Evolutionary conservation across 176 grass and related monocot genomes (phyloP), one percentile per base, ranked within the genome.

Genomic region (Hordeum marinum): DNA sequence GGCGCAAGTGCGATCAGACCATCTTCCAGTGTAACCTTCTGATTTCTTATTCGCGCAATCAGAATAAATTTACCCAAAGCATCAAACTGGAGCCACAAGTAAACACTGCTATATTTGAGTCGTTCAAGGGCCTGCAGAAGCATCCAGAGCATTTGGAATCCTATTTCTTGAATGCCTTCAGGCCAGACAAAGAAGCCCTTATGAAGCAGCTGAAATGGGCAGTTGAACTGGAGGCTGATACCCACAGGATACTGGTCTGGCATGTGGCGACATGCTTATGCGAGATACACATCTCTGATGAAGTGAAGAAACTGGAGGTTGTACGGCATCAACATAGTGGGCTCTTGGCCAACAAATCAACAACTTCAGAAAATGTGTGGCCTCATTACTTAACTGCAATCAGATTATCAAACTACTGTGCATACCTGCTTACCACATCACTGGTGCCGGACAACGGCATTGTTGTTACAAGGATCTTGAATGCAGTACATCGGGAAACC

Each of bases 281-380:
- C 1, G 52, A 86, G 66, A 63, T 86, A 5, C 0, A 86, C 1
- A 1, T 32, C 26, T 52, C 61, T 4, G 27, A 10, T 3, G 7
- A 68, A 50, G 63, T 4, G 1, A 1, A 0, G 0, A 3, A 11
- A 0, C 3, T 1, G 1, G 35, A n/a, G 61, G 9, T 1, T 18
- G 0, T 26, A 0, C 0, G 0, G 40, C 17, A 14, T 1, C 0
- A 1, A 18, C n/a, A n/a, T n/a, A 0, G 3, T 1, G 24, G 6
- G 6, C 11, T 8, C 3, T 68, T 68, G 2, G 42, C 34, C 0
- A 23, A 10, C 0, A 52, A 14, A 48, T 32, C 78, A 67, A n/a
- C 0, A 1, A 0, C 6, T 13, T 6, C 37, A 2, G 8, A 64
- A 2, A 59, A 0, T 3, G 39, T 21, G 11, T 69, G 83, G 74